phyloP scores from a whole-genome alignment of 23 red algal genomes.

The Agarophyton chilense region DNA sequence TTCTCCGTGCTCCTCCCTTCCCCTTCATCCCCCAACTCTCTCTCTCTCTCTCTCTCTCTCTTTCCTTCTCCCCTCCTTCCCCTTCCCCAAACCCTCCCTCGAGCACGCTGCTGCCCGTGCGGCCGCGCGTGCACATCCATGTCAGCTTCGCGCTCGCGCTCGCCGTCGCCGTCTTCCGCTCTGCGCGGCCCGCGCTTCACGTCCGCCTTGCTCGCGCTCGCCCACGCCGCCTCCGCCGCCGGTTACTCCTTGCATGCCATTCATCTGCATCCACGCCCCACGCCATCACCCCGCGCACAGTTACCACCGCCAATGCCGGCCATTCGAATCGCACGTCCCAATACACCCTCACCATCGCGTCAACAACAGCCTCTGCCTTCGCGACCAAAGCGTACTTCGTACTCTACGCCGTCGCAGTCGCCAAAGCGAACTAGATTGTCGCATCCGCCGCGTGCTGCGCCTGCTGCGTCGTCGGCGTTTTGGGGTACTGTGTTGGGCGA shows the following conservation, averaged over 20 bases:
- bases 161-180: conserved; percentile 2
- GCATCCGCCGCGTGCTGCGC: neutral
- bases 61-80: neutral
- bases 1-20: neutral
- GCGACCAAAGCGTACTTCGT: too few relatives aligned
- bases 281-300: neutral
- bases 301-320: neutral
- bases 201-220: conserved; percentile 13
- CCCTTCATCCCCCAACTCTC: neutral
- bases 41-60: neutral
- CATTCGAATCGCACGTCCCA: conserved; percentile 1
- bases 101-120: too few relatives aligned
- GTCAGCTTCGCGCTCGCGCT: conserved; percentile 13
- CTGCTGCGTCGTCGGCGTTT: neutral
- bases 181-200: conserved; percentile 13
- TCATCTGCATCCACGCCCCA: neutral
- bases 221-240: conserved; percentile 33
- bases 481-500: conserved; percentile 66
- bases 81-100: too few relatives aligned
- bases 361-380: too few relatives aligned
- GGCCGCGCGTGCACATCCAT: too few relatives aligned
- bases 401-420: neutral
- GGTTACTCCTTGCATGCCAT: neutral
- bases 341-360: too few relatives aligned
- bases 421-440: conserved; percentile 12